phyloP scores from a whole-genome alignment of 305 asterid species.

The Solanum hybrid region DNA sequence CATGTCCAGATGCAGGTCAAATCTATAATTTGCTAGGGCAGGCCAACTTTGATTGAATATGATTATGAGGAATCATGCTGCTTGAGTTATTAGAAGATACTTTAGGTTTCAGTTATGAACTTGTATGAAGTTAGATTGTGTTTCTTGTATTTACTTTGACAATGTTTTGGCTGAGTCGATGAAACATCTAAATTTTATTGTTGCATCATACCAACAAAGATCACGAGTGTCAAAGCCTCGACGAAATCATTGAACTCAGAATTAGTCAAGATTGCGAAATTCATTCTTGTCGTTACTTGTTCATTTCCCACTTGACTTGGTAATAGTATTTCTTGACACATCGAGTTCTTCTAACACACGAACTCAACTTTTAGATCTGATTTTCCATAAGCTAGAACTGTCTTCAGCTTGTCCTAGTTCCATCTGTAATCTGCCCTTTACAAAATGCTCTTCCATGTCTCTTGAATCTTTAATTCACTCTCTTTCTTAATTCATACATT shows the following conservation, averaged over 20 bases:
- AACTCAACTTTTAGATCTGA: not conserved
- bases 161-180: not conserved
- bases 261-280: not conserved
- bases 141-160: not conserved
- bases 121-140: not conserved
- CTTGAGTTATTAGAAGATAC: not conserved
- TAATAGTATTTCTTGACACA: not conserved
- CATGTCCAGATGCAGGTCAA: not conserved
- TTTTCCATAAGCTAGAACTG: not conserved
- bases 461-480: not conserved
- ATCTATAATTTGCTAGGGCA: not conserved
- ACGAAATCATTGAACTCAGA: not conserved
- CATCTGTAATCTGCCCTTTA: not conserved
- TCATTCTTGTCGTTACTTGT: not conserved
- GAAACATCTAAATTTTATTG: not conserved
- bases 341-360: not conserved
- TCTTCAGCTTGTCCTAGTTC: not conserved
- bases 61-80: not conserved
- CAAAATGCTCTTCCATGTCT: not conserved
- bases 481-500: not conserved
- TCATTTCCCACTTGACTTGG: not conserved
- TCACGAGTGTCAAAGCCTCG: not conserved
- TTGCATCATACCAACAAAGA: not conserved
- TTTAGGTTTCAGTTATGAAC: not conserved
- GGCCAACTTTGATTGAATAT: not conserved